Evolutionary conservation across 2,329 filamentous ascomycete genomes (phyloP).

Genomic region (Didymella arachidicola): DNA sequence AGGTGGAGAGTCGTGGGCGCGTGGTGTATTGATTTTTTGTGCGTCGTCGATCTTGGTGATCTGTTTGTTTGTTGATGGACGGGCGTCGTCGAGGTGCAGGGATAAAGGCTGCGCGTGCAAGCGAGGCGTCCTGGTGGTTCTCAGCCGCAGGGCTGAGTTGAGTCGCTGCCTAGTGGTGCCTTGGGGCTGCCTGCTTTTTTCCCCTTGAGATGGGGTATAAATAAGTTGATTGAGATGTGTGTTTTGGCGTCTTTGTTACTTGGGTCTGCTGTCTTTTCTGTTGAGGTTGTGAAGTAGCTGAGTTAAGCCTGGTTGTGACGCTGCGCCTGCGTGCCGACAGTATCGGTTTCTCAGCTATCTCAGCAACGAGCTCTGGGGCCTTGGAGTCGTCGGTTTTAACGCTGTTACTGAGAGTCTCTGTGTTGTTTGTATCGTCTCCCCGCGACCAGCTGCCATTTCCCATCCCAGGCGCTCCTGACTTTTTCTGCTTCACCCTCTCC

Average conservation of each 20-base stretch:
- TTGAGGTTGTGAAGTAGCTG: neutral
- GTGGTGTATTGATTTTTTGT: neutral
- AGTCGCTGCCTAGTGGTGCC: slow-evolving; percentile 9
- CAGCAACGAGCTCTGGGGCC: neutral
- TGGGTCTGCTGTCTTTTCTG: neutral
- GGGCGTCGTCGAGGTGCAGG: too few relatives aligned
- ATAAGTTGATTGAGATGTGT: neutral
- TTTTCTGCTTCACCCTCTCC: neutral
- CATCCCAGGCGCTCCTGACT: neutral
- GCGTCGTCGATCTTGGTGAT: neutral
- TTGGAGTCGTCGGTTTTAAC: neutral
- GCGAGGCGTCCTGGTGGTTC: neutral
- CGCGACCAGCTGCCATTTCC: neutral
- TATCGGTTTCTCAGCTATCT: neutral
- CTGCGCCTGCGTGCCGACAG: neutral
- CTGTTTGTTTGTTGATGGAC: neutral
- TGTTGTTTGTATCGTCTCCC: neutral
- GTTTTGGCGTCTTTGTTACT: neutral
- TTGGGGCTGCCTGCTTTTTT: neutral
- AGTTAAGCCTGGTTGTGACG: neutral
- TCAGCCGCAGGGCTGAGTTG: neutral
- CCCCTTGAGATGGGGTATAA: neutral
- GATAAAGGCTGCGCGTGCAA: neutral
- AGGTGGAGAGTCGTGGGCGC: neutral
- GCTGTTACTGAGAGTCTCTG: neutral